phyloP scores from a whole-genome alignment of 75 land plant species.

The Selaginella moellendorffii region DNA sequence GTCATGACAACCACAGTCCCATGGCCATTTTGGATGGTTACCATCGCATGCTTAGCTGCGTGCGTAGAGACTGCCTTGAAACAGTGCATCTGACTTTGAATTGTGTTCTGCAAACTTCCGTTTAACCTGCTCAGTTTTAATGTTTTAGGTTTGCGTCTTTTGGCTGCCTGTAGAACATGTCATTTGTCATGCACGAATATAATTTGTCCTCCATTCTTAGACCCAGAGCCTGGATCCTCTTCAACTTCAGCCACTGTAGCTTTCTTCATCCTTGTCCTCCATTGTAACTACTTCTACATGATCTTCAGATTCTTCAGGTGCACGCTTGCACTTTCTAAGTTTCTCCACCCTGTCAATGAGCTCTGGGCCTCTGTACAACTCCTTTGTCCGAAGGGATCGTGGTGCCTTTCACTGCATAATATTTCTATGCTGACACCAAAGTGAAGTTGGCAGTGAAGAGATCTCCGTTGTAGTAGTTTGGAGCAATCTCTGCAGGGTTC shows the following conservation, averaged over 20 bases:
- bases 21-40: constrained; percentile 6
- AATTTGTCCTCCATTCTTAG: neutral
- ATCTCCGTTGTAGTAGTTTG: constrained; percentile 7
- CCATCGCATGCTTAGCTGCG: constrained; percentile 9
- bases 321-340: constrained; percentile 2
- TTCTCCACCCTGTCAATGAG: constrained; percentile 2
- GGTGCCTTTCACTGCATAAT: neutral
- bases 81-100: neutral
- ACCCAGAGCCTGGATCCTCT: constrained; percentile 1
- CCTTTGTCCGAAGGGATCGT: neutral
- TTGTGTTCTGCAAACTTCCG: constrained; percentile 6
- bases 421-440: neutral
- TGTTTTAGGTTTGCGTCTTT: neutral
- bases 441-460: constrained; percentile 1
- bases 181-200: neutral
- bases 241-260: neutral
- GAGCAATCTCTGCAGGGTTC: constrained; percentile 11
- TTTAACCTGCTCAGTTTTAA: neutral
- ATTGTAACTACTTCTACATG: neutral
- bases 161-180: neutral
- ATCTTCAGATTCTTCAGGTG: neutral
- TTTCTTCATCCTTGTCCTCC: neutral
- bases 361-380: neutral
- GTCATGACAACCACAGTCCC: constrained; percentile 8
- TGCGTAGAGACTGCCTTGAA: constrained; percentile 1